A percentile compares a stretch with the other conserved stretches of the same genome.
These are phyloP conservation scores for Tulasnella sp. DNA, from an alignment of 768 basidiomycete genomes.

Conservation along the genomic window DNA sequence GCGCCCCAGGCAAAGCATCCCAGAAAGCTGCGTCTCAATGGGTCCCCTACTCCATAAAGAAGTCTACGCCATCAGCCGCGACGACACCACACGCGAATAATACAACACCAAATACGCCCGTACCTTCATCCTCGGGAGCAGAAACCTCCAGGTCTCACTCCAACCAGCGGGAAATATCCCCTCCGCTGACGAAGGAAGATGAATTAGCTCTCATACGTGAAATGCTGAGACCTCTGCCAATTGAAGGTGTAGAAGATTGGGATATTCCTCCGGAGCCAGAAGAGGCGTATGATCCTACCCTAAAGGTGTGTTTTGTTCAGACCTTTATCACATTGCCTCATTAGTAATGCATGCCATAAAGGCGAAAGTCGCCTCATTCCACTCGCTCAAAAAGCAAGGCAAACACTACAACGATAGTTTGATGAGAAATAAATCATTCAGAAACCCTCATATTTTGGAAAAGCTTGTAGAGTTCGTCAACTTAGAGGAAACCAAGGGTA, in stretches of 20 bases:
- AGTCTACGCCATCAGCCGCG: background rate
- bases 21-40: no score
- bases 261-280: constrained; percentile 54
- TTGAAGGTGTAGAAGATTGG: constrained; percentile 56
- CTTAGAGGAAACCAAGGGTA: constrained; percentile 76
- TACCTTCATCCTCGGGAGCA: background rate
- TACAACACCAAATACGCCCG: background rate
- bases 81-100: background rate
- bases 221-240: constrained; percentile 48
- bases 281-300: constrained; percentile 44
- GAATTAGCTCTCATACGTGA: constrained; percentile 43
- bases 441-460: constrained; percentile 91
- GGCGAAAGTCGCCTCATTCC: constrained; percentile 74
- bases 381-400: constrained; percentile 52
- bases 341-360: constrained; percentile 29
- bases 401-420: constrained; percentile 94
- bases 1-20: no score
- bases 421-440: constrained; percentile 83
- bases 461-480: constrained; percentile 92
- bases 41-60: background rate
- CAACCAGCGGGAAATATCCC: background rate
- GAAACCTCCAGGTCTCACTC: background rate
- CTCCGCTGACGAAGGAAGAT: constrained; percentile 16
- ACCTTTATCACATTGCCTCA: background rate
- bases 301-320: constrained; percentile 35